Percentiles rank a stretch among this genome's conserved stretches.
phyloP scores from a whole-genome alignment of 306 rosid genomes.

The Vigna nakashimae region DNA sequence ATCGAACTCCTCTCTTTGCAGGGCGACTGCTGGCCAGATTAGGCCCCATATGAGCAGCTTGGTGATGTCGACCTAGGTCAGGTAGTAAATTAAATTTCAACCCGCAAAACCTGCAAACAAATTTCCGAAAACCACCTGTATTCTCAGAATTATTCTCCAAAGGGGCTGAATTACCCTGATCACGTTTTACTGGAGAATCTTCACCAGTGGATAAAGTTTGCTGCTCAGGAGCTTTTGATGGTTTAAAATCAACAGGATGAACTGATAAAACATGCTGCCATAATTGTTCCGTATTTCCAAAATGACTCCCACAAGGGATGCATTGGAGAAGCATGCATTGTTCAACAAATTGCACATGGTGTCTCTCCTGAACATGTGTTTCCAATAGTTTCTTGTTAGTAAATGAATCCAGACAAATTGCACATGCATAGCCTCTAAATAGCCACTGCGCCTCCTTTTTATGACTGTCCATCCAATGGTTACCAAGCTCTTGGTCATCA shows the following conservation, averaged over 20 bases:
- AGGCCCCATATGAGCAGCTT: constrained; percentile 97
- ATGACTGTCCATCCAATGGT: constrained; percentile 95
- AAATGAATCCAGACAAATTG: constrained; percentile 94
- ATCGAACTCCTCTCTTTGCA: constrained; percentile 82
- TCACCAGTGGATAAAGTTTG: constrained; percentile 56
- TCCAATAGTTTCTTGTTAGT: constrained; percentile 88
- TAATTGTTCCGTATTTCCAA: constrained; percentile 83
- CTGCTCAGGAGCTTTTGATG: constrained; percentile 62
- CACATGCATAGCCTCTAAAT: constrained; percentile 96
- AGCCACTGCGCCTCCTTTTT: constrained; percentile 99
- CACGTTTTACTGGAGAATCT: constrained; percentile 65
- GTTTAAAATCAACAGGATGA: constrained; percentile 75
- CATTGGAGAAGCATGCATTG: constrained; percentile 99
- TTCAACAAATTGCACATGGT: constrained; percentile 89
- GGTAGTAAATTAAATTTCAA: constrained; percentile 96
- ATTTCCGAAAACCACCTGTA: constrained; percentile 65
- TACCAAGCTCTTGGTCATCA: constrained; percentile 80
- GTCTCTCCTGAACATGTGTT: constrained; percentile 98
- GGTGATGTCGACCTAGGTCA: constrained; percentile 98
- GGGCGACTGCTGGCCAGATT: constrained; percentile 70
- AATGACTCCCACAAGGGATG: constrained; percentile 94
- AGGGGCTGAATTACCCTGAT: constrained; percentile 57
- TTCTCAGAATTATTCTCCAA: constrained; percentile 66
- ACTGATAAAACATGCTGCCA: constrained; percentile 87
- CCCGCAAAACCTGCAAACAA: constrained; percentile 93